phyloP scores from a whole-genome alignment of 2,329 filamentous ascomycete genomes.

The Sarocladium brachiariae region DNA sequence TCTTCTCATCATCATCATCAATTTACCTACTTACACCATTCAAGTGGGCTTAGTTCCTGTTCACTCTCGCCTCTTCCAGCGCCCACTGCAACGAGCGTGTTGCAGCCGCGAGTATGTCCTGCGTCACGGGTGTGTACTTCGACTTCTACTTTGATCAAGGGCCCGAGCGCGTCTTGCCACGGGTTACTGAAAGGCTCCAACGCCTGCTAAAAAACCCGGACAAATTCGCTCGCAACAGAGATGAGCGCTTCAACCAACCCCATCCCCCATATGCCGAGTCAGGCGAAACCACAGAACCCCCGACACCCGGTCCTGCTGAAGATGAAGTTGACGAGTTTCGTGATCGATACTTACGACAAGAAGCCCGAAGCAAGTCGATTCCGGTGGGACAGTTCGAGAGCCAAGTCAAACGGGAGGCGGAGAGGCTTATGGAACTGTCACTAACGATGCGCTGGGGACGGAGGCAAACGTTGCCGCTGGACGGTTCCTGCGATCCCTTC shows the following conservation, averaged over 20 bases:
- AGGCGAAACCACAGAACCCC: slow-evolving; percentile 5
- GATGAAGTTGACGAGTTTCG: neutral
- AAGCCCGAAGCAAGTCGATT: neutral
- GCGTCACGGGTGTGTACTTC: no score
- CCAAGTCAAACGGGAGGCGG: neutral
- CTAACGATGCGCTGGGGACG: no score
- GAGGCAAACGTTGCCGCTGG: neutral
- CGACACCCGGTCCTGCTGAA: neutral
- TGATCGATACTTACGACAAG: neutral
- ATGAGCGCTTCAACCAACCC: neutral
- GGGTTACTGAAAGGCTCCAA: slow-evolving; percentile 9
- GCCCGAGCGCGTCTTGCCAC: neutral
- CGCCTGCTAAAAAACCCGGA: slow-evolving; percentile 1
- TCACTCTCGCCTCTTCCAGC: no score
- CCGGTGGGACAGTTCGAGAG: neutral
- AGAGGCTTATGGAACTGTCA: neutral
- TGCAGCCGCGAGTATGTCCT: no score
- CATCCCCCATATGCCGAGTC: slow-evolving; percentile 5
- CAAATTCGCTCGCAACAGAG: neutral
- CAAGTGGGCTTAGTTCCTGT: no score
- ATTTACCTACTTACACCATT: no score
- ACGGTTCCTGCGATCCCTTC: slow-evolving; percentile 1
- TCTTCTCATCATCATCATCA: no score
- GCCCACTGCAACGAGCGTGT: no score
- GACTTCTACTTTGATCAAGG: no score